These are phyloP conservation scores for Westerdykella ornata DNA, from an alignment of 2,329 filamentous ascomycete species.

Conservation along the genomic window DNA sequence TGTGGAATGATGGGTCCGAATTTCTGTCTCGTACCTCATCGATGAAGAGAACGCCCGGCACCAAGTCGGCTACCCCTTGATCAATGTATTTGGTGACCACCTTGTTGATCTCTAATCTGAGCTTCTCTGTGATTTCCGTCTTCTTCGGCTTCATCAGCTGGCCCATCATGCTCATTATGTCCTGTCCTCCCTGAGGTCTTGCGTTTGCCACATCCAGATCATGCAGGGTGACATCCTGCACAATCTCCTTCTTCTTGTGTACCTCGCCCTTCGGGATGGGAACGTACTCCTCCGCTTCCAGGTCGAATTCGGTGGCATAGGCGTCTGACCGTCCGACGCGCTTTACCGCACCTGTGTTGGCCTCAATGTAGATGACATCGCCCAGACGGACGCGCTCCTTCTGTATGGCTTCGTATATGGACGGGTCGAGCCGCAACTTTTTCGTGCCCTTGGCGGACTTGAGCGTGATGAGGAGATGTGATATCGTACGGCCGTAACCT, in stretches of 20 bases:
- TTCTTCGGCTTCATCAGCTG: constrained; percentile 99
- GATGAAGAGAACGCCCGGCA: constrained; percentile 97
- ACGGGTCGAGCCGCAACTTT: constrained; percentile 92
- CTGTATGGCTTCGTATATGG: constrained; percentile 98
- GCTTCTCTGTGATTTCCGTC: constrained; percentile 98
- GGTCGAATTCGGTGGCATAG: constrained; percentile 95
- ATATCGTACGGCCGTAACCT: constrained; percentile 95
- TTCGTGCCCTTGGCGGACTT: constrained; percentile 97
- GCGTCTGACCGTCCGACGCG: constrained; percentile 92
- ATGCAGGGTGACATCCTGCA: constrained; percentile 95
- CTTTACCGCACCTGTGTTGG: constrained; percentile 97
- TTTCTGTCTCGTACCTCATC: constrained; percentile 65
- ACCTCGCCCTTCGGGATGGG: constrained; percentile 98
- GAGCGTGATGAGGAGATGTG: constrained; percentile 85
- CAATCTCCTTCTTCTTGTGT: constrained; percentile 99
- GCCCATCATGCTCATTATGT: constrained; percentile 99
- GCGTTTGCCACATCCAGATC: constrained; percentile 95
- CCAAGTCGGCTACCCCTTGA: constrained; percentile 92
- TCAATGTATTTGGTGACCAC: constrained; percentile 99
- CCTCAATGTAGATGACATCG: constrained; percentile 98
- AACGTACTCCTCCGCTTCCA: constrained; percentile 98
- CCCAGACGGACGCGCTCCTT: constrained; percentile 95
- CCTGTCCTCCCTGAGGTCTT: constrained; percentile 90
- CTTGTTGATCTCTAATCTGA: constrained; percentile 95
- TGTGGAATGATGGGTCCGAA: constrained; percentile 5